Percentiles rank a stretch among this genome's conserved stretches.
Evolutionary conservation across 371 early-diverging fungal genomes (phyloP).

Genomic region (Mortierella polycephala): DNA sequence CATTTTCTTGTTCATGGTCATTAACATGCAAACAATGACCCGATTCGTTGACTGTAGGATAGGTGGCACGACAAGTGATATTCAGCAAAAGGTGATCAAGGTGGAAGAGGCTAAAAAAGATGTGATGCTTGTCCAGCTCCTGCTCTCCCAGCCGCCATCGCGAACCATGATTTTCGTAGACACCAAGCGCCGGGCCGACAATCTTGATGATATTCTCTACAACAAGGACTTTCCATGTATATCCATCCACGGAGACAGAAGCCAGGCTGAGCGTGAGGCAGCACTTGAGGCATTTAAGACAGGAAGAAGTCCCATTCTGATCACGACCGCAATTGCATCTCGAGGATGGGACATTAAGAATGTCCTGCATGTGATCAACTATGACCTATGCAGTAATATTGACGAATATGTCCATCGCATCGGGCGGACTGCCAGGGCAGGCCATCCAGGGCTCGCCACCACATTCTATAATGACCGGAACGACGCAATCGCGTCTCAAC

Average conservation of each 20-base stretch:
- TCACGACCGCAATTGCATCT: constrained; percentile 93
- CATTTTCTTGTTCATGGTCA: background rate
- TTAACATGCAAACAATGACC: background rate
- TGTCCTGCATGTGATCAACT: constrained; percentile 87
- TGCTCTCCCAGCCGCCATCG: constrained; percentile 60
- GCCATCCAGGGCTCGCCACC: constrained; percentile 75
- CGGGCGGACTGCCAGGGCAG: constrained; percentile 65
- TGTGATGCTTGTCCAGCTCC: constrained; percentile 54
- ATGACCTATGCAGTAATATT: constrained; percentile 81
- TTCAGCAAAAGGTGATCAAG: constrained; percentile 62
- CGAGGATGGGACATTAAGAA: constrained; percentile 91
- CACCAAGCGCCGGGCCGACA: constrained; percentile 85
- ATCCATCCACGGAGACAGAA: constrained; percentile 81
- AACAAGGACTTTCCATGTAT: constrained; percentile 71
- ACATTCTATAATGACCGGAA: constrained; percentile 76
- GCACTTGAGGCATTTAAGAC: constrained; percentile 77
- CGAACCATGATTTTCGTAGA: constrained; percentile 86
- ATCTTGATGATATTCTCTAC: constrained; percentile 79
- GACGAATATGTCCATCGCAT: constrained; percentile 90
- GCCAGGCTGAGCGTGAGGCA: constrained; percentile 84
- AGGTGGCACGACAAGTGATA: constrained; percentile 64
- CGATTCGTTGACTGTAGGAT: constrained; percentile 36
- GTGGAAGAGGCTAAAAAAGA: constrained; percentile 71
- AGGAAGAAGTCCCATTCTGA: constrained; percentile 81
- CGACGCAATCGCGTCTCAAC: constrained; percentile 61